Conservation (phyloP, 2,329 filamentous ascomycete genomes). For the Colletotrichum navitas region DNA sequence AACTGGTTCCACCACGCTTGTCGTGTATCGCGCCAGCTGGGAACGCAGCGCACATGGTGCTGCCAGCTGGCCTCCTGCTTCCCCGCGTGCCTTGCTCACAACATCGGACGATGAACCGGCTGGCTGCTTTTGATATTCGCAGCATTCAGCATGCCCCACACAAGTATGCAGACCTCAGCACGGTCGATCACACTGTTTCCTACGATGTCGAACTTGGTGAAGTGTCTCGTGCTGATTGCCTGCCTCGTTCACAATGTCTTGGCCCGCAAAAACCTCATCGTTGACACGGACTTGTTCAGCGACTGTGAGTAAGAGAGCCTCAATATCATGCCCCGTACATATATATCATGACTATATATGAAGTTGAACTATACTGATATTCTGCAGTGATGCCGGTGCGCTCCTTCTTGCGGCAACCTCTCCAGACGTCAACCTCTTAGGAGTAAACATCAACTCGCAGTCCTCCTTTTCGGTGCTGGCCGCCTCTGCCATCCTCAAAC, state of each 20-base stretch:
- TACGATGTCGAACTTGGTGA: neutral
- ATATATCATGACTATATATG: neutral
- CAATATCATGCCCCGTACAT: neutral
- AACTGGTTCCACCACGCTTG: no score
- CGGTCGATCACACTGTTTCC: no score
- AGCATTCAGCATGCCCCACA: neutral
- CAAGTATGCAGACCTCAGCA: neutral
- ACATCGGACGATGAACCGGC: neutral
- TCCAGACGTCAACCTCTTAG: conserved; percentile 53
- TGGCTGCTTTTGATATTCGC: no score
- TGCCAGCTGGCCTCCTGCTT: neutral
- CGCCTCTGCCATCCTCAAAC: conserved; percentile 54
- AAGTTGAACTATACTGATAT: neutral
- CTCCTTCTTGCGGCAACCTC: conserved; percentile 57
- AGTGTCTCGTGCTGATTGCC: neutral
- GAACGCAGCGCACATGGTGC: neutral
- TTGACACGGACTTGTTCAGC: conserved; percentile 62
- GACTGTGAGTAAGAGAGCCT: conserved; percentile 57
- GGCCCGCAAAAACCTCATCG: conserved; percentile 54
- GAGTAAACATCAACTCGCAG: conserved; percentile 57
- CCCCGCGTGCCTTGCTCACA: neutral
- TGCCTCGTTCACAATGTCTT: neutral
- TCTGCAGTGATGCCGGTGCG: conserved; percentile 55
- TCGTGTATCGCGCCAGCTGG: neutral
- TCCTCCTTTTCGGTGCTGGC: conserved; percentile 58